A percentile compares a stretch with the other conserved stretches of the same genome.
These are phyloP conservation scores for Penicillium sclerotigenum DNA, from an alignment of 2,329 filamentous ascomycete genomes.

Conservation along the genomic window DNA sequence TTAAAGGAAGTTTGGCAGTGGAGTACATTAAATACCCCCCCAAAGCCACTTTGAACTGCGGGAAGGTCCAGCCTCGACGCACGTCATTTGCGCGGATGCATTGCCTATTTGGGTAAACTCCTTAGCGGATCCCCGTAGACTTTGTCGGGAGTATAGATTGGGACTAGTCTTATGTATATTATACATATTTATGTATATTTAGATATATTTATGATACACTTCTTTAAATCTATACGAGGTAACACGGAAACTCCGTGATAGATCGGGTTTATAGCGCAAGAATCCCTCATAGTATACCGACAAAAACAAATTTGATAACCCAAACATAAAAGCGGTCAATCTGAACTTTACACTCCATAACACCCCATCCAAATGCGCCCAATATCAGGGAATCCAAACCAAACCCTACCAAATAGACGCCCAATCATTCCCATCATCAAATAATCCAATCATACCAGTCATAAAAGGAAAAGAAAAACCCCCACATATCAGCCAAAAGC, in stretches of 20 bases:
- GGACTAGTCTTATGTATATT: not conserved
- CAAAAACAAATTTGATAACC: not conserved
- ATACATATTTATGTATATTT: no score
- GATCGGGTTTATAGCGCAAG: not conserved
- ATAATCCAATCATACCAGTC: conserved; percentile 9
- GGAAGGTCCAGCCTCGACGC: conserved; percentile 6
- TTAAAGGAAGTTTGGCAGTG: not conserved
- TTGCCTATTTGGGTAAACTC: not conserved
- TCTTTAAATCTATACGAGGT: not conserved
- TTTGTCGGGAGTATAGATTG: not conserved
- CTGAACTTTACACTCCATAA: not conserved
- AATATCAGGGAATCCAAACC: conserved; percentile 13
- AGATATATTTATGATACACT: not conserved
- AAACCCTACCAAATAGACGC: conserved; percentile 2
- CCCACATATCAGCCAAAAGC: not conserved
- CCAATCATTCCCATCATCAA: conserved; percentile 13
- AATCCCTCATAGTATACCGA: not conserved
- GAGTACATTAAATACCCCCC: not conserved
- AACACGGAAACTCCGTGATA: not conserved
- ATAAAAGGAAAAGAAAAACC: not conserved
- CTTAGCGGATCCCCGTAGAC: not conserved
- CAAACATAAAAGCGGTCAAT: not conserved
- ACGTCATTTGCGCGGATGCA: conserved; percentile 5
- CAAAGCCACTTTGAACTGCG: not conserved
- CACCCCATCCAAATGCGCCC: conserved; percentile 4